Conservation (phyloP, 345 rosid genomes). For the Abelmoschus esculentus region DNA sequence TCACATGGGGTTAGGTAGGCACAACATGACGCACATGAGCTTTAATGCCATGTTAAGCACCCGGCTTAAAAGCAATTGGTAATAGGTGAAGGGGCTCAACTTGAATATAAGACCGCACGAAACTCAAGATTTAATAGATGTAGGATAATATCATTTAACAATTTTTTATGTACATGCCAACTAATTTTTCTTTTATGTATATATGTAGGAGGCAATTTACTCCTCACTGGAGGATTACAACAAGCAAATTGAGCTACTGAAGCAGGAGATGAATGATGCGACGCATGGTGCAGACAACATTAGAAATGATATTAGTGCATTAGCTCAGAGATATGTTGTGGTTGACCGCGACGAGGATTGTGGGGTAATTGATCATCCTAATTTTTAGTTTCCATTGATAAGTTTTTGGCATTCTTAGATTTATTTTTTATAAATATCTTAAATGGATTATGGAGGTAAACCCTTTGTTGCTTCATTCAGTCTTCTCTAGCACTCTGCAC, state of each 20-base stretch:
- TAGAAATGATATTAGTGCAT: constrained; percentile 91
- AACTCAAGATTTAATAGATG: not conserved
- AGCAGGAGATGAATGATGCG: constrained; percentile 98
- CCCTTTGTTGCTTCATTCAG: constrained; percentile 9
- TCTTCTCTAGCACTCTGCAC: not conserved
- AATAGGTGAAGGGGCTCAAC: not conserved
- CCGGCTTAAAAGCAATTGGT: not conserved
- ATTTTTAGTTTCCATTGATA: constrained; percentile 13
- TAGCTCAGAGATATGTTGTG: constrained; percentile 95
- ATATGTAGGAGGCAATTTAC: constrained; percentile 83
- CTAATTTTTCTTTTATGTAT: constrained; percentile 1
- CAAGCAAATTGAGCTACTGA: constrained; percentile 86
- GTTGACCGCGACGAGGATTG: constrained; percentile 89
- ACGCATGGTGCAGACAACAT: constrained; percentile 99
- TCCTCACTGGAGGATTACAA: constrained; percentile 94
- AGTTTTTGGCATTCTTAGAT: not conserved
- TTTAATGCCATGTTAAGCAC: not conserved
- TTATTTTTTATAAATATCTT: not conserved
- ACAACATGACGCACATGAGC: not conserved
- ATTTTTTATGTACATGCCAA: not conserved
- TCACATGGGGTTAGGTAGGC: not conserved
- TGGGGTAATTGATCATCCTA: constrained; percentile 60
- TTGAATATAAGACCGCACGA: not conserved
- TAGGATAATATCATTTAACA: not conserved
- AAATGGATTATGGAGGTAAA: constrained; percentile 8